phyloP scores from a whole-genome alignment of 148 eudicot species.

The Pouteria glomerata region DNA sequence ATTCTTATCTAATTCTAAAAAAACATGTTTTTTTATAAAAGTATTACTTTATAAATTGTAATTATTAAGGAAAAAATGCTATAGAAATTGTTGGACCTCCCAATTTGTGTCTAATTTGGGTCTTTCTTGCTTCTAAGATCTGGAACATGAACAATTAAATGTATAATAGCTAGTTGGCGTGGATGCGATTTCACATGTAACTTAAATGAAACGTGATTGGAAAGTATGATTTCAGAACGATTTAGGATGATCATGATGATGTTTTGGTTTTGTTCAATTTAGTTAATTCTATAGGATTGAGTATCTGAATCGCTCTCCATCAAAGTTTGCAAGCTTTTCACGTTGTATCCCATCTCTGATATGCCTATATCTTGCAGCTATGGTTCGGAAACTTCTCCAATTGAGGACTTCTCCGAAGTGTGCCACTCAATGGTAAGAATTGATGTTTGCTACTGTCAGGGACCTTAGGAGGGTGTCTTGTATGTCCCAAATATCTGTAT shows the following conservation, averaged over 20 bases:
- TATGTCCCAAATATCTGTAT: background rate
- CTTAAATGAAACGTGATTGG: background rate
- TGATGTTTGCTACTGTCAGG: background rate
- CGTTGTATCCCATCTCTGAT: conserved; percentile 2
- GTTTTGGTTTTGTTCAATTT: background rate
- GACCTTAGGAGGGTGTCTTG: background rate
- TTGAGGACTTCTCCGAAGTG: conserved; percentile 60
- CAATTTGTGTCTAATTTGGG: background rate
- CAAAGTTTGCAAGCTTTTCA: no score
- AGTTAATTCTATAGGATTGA: background rate
- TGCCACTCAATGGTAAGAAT: conserved; percentile 78
- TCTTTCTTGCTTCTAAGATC: background rate
- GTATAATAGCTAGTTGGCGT: no score
- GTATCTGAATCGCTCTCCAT: background rate
- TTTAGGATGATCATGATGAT: background rate
- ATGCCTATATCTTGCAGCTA: conserved; percentile 51
- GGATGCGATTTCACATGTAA: background rate
- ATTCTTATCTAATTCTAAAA: background rate
- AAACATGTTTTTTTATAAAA: background rate
- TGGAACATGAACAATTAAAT: background rate
- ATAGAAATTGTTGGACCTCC: no score
- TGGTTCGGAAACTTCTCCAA: conserved; percentile 76
- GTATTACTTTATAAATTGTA: background rate
- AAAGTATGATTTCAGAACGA: background rate
- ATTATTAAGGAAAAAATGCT: no score